phyloP scores from a whole-genome alignment of 495 filamentous ascomycete genomes.

The Lichenothelia convexa region DNA sequence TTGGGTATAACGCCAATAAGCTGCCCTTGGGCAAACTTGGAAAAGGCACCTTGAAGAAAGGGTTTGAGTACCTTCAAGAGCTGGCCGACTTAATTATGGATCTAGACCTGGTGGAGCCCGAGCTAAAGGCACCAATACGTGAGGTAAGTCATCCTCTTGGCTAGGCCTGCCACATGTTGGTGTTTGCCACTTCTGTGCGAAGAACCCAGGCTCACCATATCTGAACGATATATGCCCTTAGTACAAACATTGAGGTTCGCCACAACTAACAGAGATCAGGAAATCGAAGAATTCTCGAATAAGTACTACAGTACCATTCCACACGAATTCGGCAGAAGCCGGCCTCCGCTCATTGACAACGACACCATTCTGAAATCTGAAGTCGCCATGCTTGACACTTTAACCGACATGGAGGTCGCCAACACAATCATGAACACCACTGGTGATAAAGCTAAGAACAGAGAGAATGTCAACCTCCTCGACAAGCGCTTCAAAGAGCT shows the following conservation, averaged over 20 bases:
- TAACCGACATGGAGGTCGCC: conserved; percentile 69
- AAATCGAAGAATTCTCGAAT: conserved; percentile 48
- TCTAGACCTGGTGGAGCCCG: conserved; percentile 23
- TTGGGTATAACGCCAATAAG: conserved; percentile 63
- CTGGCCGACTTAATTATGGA: conserved; percentile 44
- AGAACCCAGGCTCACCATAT: too few species aligned
- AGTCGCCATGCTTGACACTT: conserved; percentile 53
- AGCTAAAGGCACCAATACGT: too few species aligned
- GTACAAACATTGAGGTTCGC: too few species aligned
- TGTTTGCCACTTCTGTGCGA: too few species aligned
- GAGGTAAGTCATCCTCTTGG: too few species aligned
- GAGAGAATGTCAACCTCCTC: conserved; percentile 35
- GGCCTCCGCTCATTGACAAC: conserved; percentile 43
- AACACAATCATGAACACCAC: conserved; percentile 64
- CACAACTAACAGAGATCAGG: too few species aligned
- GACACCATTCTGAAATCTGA: conserved; percentile 45
- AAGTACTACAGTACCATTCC: conserved; percentile 67
- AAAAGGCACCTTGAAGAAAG: conserved; percentile 49
- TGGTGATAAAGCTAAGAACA: conserved; percentile 28
- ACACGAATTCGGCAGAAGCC: conserved; percentile 56
- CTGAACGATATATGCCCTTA: too few species aligned
- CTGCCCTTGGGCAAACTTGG: conserved; percentile 70
- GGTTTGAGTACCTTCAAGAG: conserved; percentile 57
- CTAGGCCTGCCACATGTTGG: conserved; percentile 15
- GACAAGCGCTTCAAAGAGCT: conserved; percentile 56